A percentile compares a stretch with the other conserved stretches of the same genome.
phyloP scores from a whole-genome alignment of 495 filamentous ascomycete genomes.

The Penicillium tannophilum region DNA sequence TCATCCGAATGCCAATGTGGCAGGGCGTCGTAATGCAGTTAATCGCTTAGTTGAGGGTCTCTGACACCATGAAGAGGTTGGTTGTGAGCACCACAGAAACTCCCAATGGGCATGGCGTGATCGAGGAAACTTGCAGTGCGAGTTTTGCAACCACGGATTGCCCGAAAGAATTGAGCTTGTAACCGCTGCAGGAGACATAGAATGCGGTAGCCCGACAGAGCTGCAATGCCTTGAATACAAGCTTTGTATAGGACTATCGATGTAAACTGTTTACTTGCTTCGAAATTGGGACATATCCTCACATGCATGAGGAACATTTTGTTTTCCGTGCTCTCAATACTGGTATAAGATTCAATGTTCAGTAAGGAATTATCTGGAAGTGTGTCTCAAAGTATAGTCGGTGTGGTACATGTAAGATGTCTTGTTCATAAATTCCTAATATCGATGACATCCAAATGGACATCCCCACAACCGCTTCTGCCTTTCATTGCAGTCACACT shows the following conservation, averaged over 20 bases:
- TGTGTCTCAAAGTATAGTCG: no score
- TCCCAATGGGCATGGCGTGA: conserved; percentile 20
- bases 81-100: conserved; percentile 16
- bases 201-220: neutral
- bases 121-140: conserved; percentile 16
- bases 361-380: no score
- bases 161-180: neutral
- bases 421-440: neutral
- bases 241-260: no score
- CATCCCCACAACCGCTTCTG: conserved; percentile 10
- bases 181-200: neutral
- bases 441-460: conserved; percentile 22
- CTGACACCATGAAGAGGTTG: conserved; percentile 12
- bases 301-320: no score
- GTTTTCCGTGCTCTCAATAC: no score
- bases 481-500: conserved; percentile 20
- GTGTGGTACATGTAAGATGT: no score
- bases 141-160: neutral
- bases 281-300: no score
- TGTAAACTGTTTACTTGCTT: no score
- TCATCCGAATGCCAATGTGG: neutral
- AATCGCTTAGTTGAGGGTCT: conserved; percentile 8
- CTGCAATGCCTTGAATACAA: neutral
- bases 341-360: no score
- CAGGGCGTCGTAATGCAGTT: neutral